These are phyloP conservation scores for Mycena vulgaris DNA, from an alignment of 768 basidiomycete species.

Conservation along the genomic window DNA sequence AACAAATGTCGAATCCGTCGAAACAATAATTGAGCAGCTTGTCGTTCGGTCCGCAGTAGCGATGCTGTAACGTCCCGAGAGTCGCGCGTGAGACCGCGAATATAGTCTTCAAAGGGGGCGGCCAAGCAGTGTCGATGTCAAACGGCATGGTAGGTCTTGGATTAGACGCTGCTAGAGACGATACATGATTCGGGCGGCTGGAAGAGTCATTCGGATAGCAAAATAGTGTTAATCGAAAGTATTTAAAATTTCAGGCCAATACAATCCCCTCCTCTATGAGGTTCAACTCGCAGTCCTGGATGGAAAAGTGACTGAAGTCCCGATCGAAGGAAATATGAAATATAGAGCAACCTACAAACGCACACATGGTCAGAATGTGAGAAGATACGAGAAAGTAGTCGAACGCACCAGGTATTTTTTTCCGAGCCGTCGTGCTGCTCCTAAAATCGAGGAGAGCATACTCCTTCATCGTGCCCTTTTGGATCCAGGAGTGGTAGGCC, in stretches of 20 bases:
- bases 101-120: conserved; percentile 48
- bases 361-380: no score
- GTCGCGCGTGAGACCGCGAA: conserved; percentile 47
- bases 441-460: background rate
- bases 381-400: no score
- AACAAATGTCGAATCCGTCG: conserved; percentile 48
- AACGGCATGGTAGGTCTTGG: conserved; percentile 30
- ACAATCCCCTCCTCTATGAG: no score
- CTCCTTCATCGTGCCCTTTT: background rate
- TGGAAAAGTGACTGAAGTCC: no score
- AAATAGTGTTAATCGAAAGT: no score
- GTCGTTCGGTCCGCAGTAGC: conserved; percentile 58
- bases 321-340: no score
- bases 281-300: no score
- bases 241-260: no score
- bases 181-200: background rate
- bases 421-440: background rate
- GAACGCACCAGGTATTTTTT: background rate
- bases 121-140: conserved; percentile 47
- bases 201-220: no score
- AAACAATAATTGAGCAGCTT: conserved; percentile 55
- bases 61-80: conserved; percentile 43
- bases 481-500: background rate
- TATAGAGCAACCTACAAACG: no score
- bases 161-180: background rate